These are phyloP conservation scores for Ogataea zsoltii DNA, from an alignment of 805 yeast species.

Conservation along the genomic window DNA sequence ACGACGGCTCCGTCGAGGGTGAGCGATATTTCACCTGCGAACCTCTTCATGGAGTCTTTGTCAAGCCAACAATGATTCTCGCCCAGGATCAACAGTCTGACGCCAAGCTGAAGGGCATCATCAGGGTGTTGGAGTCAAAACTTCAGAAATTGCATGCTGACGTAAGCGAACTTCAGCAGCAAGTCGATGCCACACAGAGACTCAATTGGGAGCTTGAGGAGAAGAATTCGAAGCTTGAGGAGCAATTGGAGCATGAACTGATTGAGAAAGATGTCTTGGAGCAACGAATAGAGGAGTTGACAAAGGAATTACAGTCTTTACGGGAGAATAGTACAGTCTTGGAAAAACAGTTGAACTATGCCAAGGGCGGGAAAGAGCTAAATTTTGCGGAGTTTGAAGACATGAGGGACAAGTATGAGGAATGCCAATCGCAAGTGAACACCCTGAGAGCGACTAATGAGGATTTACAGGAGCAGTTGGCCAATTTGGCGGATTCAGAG, in stretches of 20 bases:
- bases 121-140: slow-evolving; percentile 48
- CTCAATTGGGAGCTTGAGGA: slow-evolving; percentile 34
- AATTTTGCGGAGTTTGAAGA: slow-evolving; percentile 21
- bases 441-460: slow-evolving; percentile 15
- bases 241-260: slow-evolving; percentile 32
- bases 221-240: slow-evolving; percentile 21
- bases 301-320: slow-evolving; percentile 16
- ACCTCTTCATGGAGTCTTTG: slow-evolving; percentile 50
- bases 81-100: background rate
- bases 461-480: slow-evolving; percentile 32
- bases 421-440: slow-evolving; percentile 5
- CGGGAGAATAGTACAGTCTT: background rate
- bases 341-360: background rate
- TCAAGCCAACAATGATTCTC: slow-evolving; percentile 38
- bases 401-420: slow-evolving; percentile 5
- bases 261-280: slow-evolving; percentile 48
- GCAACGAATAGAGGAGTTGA: slow-evolving; percentile 27
- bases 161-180: slow-evolving; percentile 29
- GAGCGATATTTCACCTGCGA: slow-evolving; percentile 43
- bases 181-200: slow-evolving; percentile 27
- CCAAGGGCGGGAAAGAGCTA: slow-evolving; percentile 14
- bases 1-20: slow-evolving; percentile 50
- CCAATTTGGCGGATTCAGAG: slow-evolving; percentile 32
- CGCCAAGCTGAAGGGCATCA: slow-evolving; percentile 30
- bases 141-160: slow-evolving; percentile 36